Percentiles rank a stretch among this genome's conserved stretches.
phyloP scores from a whole-genome alignment of 2,329 filamentous ascomycete genomes.

The Fusarium setosum region DNA sequence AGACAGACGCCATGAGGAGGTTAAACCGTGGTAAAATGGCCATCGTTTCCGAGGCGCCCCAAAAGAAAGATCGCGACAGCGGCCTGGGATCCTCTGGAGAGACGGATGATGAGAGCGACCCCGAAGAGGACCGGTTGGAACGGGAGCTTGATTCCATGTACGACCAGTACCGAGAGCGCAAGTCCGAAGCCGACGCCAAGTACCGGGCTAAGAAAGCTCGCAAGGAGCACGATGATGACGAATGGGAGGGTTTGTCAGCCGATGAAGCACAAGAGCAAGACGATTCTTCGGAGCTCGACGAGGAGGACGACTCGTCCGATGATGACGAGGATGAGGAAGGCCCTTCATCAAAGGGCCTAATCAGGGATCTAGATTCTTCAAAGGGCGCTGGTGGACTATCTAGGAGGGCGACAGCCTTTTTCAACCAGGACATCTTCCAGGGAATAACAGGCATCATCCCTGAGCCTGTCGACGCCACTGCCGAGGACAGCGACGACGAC shows the following conservation, averaged over 20 bases:
- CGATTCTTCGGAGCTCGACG: slow-evolving; percentile 67
- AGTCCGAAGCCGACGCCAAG: slow-evolving; percentile 85
- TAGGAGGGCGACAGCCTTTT: slow-evolving; percentile 83
- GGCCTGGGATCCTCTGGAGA: slow-evolving; percentile 66
- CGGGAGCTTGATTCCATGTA: slow-evolving; percentile 90
- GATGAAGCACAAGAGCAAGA: slow-evolving; percentile 66
- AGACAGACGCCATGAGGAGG: slow-evolving; percentile 74
- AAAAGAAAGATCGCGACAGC: slow-evolving; percentile 68
- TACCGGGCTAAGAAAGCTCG: slow-evolving; percentile 90
- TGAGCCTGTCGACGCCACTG: slow-evolving; percentile 47
- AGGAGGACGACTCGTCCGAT: slow-evolving; percentile 57
- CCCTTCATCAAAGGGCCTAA: slow-evolving; percentile 41
- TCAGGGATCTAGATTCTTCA: slow-evolving; percentile 51
- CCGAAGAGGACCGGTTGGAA: slow-evolving; percentile 85
- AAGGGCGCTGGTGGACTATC: slow-evolving; percentile 34
- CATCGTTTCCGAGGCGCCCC: slow-evolving; percentile 67
- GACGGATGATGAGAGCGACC: slow-evolving; percentile 74
- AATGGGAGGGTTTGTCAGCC: slow-evolving; percentile 90
- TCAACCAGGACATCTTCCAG: slow-evolving; percentile 94
- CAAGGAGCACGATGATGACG: slow-evolving; percentile 83
- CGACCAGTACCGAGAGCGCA: slow-evolving; percentile 83
- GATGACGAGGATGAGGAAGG: slow-evolving; percentile 48
- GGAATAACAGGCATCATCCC: slow-evolving; percentile 77
- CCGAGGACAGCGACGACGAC: slow-evolving; percentile 44
- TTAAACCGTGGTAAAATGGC: slow-evolving; percentile 80